Evolutionary conservation across 805 yeast genomes (phyloP), one percentile per base, ranked within the genome.

Genomic region (Candida chauliodis): DNA sequence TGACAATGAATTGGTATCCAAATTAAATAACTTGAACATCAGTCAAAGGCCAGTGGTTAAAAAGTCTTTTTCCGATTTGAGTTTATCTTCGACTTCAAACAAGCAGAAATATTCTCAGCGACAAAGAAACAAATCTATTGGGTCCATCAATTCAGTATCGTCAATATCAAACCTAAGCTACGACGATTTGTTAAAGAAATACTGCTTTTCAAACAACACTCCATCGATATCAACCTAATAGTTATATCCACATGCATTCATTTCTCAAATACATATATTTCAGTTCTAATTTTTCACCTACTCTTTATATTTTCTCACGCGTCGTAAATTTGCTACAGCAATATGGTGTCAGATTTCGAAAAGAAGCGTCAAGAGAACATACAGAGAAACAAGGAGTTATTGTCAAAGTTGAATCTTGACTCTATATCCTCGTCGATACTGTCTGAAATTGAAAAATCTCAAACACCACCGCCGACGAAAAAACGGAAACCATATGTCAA

Each of bases 311-410:
- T n/a, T 33, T 33, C n/a, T 11, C 15, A 22, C 8, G 35, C 15
- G 21, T 11, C 7, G 21, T 31, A 11, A 33, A 9, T 13, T 30
- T n/a, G n/a, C n/a, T n/a, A n/a, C n/a, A n/a, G n/a, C n/a, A n/a
- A n/a, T n/a, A n/a, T n/a, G n/a, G n/a, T n/a, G n/a, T 74, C 84
- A 1, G 87, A 80, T 24, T 82, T 85, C 53, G 93, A 85, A 57
- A 74, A 67, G 50, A 80, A 79, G 53, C 61, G 95, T 42, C 80
- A 75, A 52, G 86, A 78, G 42, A 88, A 87, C 54, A 93, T 91
- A 43, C 85, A 79, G 46, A 71, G 98, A 35, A 93, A 91, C 60
- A 79, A 80, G 56, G 85, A 79, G 47, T 72, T 90, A 17, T 66
- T 91, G 37, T 71, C 77, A 48, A 78, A 82, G 47, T 69, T 91